Evolutionary conservation across 2,329 filamentous ascomycete genomes (phyloP).

Genomic region (Trichoderma hamatum): DNA sequence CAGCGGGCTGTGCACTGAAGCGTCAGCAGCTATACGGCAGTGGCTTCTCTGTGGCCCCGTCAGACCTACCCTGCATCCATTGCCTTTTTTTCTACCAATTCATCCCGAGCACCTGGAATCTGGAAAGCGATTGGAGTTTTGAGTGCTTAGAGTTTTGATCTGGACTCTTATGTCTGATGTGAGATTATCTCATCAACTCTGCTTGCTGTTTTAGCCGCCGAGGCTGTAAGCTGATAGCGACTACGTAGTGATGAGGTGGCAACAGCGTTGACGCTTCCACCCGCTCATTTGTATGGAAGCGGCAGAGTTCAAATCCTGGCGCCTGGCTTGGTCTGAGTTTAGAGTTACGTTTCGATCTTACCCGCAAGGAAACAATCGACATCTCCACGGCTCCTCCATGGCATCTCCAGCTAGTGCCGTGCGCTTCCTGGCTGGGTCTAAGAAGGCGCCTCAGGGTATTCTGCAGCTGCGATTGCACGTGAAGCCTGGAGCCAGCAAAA

Average conservation of each 20-base stretch:
- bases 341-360: constrained; percentile 5
- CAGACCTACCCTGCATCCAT: constrained; percentile 16
- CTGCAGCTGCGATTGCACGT: constrained; percentile 68
- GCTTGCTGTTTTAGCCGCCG: background rate
- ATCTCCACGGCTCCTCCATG: constrained; percentile 30
- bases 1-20: constrained; percentile 20
- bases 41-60: constrained; percentile 6
- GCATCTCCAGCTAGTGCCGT: constrained; percentile 43
- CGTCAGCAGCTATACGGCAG: constrained; percentile 18
- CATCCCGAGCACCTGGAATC: background rate
- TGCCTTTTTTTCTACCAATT: background rate
- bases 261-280: background rate
- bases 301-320: constrained; percentile 3
- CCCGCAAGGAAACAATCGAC: constrained; percentile 33
- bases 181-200: constrained; percentile 24
- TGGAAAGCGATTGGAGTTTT: constrained; percentile 8
- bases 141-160: constrained; percentile 10
- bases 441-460: constrained; percentile 48
- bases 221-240: constrained; percentile 20
- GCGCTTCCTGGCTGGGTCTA: constrained; percentile 51
- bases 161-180: constrained; percentile 15
- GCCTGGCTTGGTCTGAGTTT: background rate
- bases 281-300: background rate
- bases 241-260: constrained; percentile 13
- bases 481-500: constrained; percentile 65